phyloP scores from a whole-genome alignment of 1,139 yeast species.

The Yamadazyma siamensis region DNA sequence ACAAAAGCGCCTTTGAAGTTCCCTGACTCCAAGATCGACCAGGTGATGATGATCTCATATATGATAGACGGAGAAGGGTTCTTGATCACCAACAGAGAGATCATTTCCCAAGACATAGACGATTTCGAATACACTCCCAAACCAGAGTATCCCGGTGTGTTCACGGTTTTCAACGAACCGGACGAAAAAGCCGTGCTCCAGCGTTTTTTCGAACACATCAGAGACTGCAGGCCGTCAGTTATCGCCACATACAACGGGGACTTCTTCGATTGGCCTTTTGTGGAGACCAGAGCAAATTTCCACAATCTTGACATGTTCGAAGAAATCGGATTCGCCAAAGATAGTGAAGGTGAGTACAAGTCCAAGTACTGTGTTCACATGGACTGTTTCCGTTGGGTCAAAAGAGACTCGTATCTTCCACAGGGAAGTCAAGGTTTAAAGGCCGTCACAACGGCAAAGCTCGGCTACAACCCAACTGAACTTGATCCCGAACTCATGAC shows the following conservation, averaged over 20 bases:
- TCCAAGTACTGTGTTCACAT: constrained; percentile 91
- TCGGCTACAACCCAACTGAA: constrained; percentile 96
- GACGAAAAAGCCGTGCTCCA: constrained; percentile 73
- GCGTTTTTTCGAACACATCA: constrained; percentile 84
- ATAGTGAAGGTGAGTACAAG: constrained; percentile 88
- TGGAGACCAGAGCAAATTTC: constrained; percentile 77
- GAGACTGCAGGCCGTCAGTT: constrained; percentile 88
- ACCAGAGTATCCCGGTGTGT: constrained; percentile 90
- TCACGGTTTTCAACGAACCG: constrained; percentile 85
- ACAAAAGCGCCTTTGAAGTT: constrained; percentile 95
- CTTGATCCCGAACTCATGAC: constrained; percentile 98
- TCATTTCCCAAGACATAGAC: constrained; percentile 89
- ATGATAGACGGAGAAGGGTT: constrained; percentile 99
- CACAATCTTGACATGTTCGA: constrained; percentile 88
- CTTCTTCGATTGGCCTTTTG: constrained; percentile 98
- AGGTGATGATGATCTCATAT: constrained; percentile 97
- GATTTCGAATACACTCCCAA: constrained; percentile 98
- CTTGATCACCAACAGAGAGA: constrained; percentile 89
- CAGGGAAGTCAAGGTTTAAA: constrained; percentile 98
- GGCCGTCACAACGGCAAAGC: constrained; percentile 93
- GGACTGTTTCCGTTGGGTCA: constrained; percentile 99
- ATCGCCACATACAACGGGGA: constrained; percentile 98
- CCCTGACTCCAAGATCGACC: constrained; percentile 91
- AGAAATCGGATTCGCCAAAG: constrained; percentile 92
- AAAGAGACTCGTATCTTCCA: constrained; percentile 94